These are phyloP conservation scores for Arxiozyma telluris DNA, from an alignment of 1,139 yeast species.

Conservation along the genomic window DNA sequence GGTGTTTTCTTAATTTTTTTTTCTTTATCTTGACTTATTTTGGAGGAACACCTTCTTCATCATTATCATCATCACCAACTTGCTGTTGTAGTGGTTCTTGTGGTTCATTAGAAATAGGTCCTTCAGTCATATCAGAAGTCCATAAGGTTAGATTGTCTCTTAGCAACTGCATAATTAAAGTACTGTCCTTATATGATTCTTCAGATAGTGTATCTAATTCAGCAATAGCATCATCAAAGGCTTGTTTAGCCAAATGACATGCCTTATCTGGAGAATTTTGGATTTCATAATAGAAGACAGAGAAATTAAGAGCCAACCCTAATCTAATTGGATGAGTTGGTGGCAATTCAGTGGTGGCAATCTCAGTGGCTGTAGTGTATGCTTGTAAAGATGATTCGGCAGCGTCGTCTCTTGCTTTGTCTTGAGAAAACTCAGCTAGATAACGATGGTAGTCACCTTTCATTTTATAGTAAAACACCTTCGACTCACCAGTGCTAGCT, in stretches of 20 bases:
- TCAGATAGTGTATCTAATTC: constrained; percentile 96
- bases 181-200: constrained; percentile 96
- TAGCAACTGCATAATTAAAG: constrained; percentile 95
- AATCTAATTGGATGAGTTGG: constrained; percentile 98
- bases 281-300: constrained; percentile 96
- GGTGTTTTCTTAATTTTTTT: not conserved
- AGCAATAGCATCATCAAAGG: constrained; percentile 98
- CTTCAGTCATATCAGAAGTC: constrained; percentile 94
- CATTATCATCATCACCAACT: constrained; percentile 44
- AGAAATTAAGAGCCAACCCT: constrained; percentile 95
- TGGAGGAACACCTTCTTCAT: constrained; percentile 34
- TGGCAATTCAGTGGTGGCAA: constrained; percentile 92
- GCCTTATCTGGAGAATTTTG: constrained; percentile 98
- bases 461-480: constrained; percentile 98
- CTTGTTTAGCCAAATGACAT: constrained; percentile 97
- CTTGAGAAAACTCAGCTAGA: constrained; percentile 90
- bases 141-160: constrained; percentile 97
- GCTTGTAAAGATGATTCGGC: constrained; percentile 91
- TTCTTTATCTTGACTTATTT: constrained; percentile 9
- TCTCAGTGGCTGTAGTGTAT: constrained; percentile 90
- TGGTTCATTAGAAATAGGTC: constrained; percentile 24
- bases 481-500: constrained; percentile 94
- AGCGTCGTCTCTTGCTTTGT: constrained; percentile 86
- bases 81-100: constrained; percentile 4
- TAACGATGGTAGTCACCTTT: constrained; percentile 99